Base-by-base conservation (phyloP, 768 basidiomycete species). In the Rhizopogon vulgaris region DNA sequence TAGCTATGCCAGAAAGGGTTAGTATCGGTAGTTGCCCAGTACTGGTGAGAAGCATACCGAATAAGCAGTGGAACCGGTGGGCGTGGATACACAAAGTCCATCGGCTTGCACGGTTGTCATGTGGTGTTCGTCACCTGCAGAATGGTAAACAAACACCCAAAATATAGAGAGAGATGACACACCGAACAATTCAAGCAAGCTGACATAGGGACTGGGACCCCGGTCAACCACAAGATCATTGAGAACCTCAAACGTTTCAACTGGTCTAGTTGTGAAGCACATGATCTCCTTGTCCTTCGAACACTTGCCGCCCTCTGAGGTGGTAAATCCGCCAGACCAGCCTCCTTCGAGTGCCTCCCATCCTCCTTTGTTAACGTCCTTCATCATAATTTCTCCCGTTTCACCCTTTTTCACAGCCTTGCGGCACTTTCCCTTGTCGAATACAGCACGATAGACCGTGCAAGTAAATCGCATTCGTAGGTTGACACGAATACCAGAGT, bases 81-180 rank as follows among this genome's bases (percentile, higher is more conserved):
- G 96, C 0, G 96, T 99, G 22, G 87, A 87, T 14, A 99, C 85
- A 28, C 90, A 92, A 39, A 99, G 73, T 11, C 96, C 96, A 62
- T 99, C 96, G 0, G 94, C 96, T 71, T 98, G 96, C 3, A 98
- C 96, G 2, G 96, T 99, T 1, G 96, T 99, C 80, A 99, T 86
- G 73, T 98, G 96, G 69, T 99, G 92, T 57, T 99, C 95, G 64
- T 99, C 96, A 54, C 94, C 95, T 97, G 10, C 32, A 32, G 6
- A n/a, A 41, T 39, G 30, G 1, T 42, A 46, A 47, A 58, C 49
- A 52, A 54, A 39, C n/a, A 17, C 18, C 30, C 47, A 6, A 54
- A 37, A 38, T 37, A 47, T 47, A 24, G 10, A 30, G 45, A 52
- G 32, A 53, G 7, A 17, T 9, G 3, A 74, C 86, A 60, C 60